Evolutionary conservation across 164 flowering plant genomes (phyloP).

Genomic region (Sextonia rubra): DNA sequence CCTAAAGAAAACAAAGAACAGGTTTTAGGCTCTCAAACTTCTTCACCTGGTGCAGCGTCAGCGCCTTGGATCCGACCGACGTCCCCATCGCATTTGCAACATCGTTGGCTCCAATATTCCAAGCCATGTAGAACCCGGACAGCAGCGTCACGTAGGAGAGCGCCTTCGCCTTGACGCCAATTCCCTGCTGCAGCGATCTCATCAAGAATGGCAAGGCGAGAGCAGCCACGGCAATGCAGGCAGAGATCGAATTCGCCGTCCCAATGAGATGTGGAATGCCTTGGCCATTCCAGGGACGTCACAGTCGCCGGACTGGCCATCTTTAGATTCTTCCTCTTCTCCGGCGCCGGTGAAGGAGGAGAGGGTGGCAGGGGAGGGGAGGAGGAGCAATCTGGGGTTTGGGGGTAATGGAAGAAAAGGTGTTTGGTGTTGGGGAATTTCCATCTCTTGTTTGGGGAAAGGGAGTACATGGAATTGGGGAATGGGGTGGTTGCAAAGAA

Average conservation of each 20-base stretch:
- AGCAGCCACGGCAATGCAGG: constrained; percentile 64
- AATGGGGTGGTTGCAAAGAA: constrained; percentile 20
- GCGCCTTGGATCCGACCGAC: constrained; percentile 91
- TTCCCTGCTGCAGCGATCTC: constrained; percentile 50
- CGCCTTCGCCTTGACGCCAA: constrained; percentile 54
- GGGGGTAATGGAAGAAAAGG: constrained; percentile 22
- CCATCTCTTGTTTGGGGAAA: constrained; percentile 14
- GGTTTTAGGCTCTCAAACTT: too few species aligned
- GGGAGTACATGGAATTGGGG: constrained; percentile 11
- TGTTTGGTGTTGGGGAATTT: constrained; percentile 5
- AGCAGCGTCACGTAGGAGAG: constrained; percentile 68
- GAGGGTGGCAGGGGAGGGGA: constrained; percentile 43
- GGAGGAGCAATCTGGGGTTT: background rate
- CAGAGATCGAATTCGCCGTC: constrained; percentile 61
- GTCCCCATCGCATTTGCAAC: constrained; percentile 99
- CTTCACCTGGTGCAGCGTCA: constrained; percentile 54
- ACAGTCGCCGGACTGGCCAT: constrained; percentile 11
- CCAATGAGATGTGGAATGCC: constrained; percentile 66
- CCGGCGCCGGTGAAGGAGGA: constrained; percentile 62
- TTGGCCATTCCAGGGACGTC: constrained; percentile 64
- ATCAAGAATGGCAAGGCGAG: constrained; percentile 54
- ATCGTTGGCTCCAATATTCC: constrained; percentile 98
- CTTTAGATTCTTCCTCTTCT: constrained; percentile 22
- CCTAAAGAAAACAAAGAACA: too few species aligned
- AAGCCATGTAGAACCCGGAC: constrained; percentile 93